Percentiles rank a stretch among this genome's conserved stretches.
phyloP scores from a whole-genome alignment of 371 early-diverging fungal genomes.

The Nematocida sp. region DNA sequence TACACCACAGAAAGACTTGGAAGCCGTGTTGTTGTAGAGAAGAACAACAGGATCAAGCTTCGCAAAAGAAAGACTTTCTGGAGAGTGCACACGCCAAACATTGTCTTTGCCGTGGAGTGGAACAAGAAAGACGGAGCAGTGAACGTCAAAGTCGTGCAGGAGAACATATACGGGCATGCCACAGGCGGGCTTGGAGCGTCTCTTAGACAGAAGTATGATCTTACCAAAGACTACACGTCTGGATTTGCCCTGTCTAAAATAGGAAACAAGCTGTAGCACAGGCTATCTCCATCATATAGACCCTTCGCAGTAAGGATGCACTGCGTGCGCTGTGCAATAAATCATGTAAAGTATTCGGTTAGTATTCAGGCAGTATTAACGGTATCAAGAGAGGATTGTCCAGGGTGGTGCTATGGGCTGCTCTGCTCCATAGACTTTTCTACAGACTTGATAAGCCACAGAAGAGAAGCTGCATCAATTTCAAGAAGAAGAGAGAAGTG shows the following conservation, averaged over 20 bases:
- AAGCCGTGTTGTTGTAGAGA: too few relatives aligned
- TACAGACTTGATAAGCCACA: too few relatives aligned
- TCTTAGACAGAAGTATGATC: constrained; percentile 27
- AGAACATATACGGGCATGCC: constrained; percentile 20
- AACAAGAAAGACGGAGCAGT: neutral
- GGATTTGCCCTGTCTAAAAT: neutral
- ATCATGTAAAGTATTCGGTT: too few relatives aligned
- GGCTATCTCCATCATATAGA: neutral
- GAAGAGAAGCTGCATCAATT: too few relatives aligned
- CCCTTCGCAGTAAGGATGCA: too few relatives aligned
- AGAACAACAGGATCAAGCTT: neutral
- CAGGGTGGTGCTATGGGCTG: too few relatives aligned
- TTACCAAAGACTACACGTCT: neutral
- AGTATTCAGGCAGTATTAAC: too few relatives aligned
- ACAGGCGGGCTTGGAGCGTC: neutral
- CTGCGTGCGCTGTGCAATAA: too few relatives aligned
- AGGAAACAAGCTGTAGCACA: too few relatives aligned
- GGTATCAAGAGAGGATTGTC: too few relatives aligned
- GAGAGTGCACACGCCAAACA: constrained; percentile 5
- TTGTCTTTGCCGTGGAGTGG: neutral
- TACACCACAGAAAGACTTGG: neutral
- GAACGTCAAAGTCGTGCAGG: neutral
- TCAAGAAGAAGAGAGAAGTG: too few relatives aligned
- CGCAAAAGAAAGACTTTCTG: neutral
- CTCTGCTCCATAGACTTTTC: too few relatives aligned